Evolutionary conservation across 352 stramenopile species (phyloP), one percentile per base, ranked within the genome.

Genomic region (Pythium plurisporium): DNA sequence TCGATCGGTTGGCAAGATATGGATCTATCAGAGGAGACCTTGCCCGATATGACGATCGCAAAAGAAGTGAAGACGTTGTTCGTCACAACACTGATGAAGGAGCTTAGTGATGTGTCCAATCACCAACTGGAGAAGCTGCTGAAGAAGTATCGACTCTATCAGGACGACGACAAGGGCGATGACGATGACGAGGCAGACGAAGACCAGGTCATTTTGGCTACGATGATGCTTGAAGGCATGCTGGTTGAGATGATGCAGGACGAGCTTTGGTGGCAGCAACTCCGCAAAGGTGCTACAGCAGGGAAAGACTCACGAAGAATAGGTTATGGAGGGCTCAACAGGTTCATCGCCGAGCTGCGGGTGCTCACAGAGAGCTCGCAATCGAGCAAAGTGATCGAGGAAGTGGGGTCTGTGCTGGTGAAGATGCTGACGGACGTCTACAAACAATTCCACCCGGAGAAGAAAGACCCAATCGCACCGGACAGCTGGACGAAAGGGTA

Each of bases 1-100:
- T 86, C 75, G 5, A 79, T 91, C 45, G 65, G 46, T 9, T 91
- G 76, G 81, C 63, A 77, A 44, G 69, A 82, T 37, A 34, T 91
- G 22, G 81, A 91, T 46, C 37, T 89, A 30, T 70, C 69, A 0
- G 79, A 87, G 30, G 77, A 87, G 22, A 29, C 36, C 14, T 64
- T 88, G 17, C 67, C 67, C 4, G 72, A 84, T 20, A 51, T 76
- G 23, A 66, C 62, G 0, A 54, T 46, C n/a, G 59, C 55, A 22
- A 64, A 58, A 26, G 23, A 58, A 26, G 54, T 36, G 15, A 55
- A 69, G 31, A 67, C 70, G n/a, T 42, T 91, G 4, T 86, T 91
- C 55, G 65, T 82, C 43, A 59, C 64, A 27, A 66, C 70, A 11
- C 57, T 91, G 2, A 42, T 84, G 40, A 76, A 82, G 29, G 78